A percentile compares a stretch with the other conserved stretches of the same genome.
phyloP scores from a whole-genome alignment of 2,329 filamentous ascomycete genomes.

The Talaromyces albobiverticillius region DNA sequence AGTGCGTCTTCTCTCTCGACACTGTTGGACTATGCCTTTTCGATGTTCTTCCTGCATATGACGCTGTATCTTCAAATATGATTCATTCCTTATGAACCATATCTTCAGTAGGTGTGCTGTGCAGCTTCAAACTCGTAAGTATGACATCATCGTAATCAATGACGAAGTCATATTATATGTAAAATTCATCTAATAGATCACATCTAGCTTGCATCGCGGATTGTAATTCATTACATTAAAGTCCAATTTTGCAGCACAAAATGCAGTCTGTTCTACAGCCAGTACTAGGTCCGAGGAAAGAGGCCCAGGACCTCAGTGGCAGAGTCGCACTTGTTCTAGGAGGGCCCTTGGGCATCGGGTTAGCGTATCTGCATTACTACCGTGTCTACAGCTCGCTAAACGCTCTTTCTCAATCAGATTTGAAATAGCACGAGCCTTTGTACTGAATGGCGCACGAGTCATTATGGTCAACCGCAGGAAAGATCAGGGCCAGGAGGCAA shows the following conservation, averaged over 20 bases:
- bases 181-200: too few relatives aligned
- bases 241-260: not conserved
- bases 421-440: constrained; percentile 34
- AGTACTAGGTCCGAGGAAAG: constrained; percentile 35
- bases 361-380: not conserved
- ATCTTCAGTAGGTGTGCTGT: not conserved
- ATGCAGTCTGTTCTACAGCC: constrained; percentile 42
- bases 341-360: constrained; percentile 40
- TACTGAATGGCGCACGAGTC: constrained; percentile 31
- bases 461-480: constrained; percentile 36
- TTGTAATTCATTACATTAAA: too few relatives aligned
- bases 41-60: too few relatives aligned
- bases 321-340: constrained; percentile 40
- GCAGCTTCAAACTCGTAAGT: too few relatives aligned
- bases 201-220: too few relatives aligned
- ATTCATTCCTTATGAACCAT: too few relatives aligned
- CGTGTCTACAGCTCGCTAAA: not conserved
- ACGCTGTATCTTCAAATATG: too few relatives aligned
- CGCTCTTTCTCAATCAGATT: constrained; percentile 19
- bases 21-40: not conserved
- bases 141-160: too few relatives aligned
- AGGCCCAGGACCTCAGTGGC: constrained; percentile 33
- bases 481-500: constrained; percentile 40
- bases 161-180: too few relatives aligned
- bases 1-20: not conserved